Conservation (phyloP, 805 yeast species). For the Myxozyma lipomycoides region DNA sequence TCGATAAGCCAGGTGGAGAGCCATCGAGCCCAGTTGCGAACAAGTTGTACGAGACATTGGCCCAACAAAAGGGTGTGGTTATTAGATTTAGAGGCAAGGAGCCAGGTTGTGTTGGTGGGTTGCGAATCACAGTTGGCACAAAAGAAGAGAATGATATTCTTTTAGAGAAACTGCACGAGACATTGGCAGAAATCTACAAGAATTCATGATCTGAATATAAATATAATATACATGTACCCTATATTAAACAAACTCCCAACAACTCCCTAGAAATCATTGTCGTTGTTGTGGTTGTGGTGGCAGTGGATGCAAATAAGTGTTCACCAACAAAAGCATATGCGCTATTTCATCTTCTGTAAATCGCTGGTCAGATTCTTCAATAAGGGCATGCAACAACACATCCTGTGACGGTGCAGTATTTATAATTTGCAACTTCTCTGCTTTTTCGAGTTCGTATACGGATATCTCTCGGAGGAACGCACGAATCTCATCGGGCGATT, state of each 20-base stretch:
- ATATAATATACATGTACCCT: too few relatives aligned
- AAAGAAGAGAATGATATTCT: constrained; percentile 62
- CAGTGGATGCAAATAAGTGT: constrained; percentile 47
- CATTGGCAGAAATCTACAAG: constrained; percentile 28
- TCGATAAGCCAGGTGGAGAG: constrained; percentile 51
- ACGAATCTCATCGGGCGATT: constrained; percentile 35
- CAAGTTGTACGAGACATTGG: constrained; percentile 62
- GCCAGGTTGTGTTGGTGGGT: constrained; percentile 80
- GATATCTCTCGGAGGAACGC: constrained; percentile 44
- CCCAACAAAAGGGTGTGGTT: constrained; percentile 70
- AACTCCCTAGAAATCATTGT: background rate
- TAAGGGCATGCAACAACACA: constrained; percentile 72
- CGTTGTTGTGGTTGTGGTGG: background rate
- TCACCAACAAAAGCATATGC: constrained; percentile 53
- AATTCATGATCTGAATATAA: background rate
- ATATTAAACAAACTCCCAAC: too few relatives aligned
- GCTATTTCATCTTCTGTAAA: constrained; percentile 65
- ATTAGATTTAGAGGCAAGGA: constrained; percentile 90
- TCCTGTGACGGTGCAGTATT: constrained; percentile 75
- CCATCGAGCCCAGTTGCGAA: constrained; percentile 70
- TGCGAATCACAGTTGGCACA: constrained; percentile 87
- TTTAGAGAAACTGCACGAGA: constrained; percentile 47
- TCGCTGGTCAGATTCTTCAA: constrained; percentile 90
- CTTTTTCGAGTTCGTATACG: constrained; percentile 60
- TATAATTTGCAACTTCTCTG: constrained; percentile 78